Base-by-base conservation (phyloP, 495 filamentous ascomycete species). In the Annulohypoxylon maeteangense region DNA sequence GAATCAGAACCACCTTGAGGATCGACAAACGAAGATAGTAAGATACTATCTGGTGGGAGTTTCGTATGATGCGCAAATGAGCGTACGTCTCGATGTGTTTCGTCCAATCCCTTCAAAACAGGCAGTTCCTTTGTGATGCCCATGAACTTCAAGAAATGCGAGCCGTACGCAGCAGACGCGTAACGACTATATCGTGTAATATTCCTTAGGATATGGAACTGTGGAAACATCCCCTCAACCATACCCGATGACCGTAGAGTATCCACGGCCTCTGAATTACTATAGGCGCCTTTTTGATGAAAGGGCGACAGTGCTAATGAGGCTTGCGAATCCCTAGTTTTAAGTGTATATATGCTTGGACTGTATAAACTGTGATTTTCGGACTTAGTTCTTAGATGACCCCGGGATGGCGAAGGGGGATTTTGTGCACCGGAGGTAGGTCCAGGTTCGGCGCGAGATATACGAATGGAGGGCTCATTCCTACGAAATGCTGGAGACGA, bases 121-220 rank as follows among this genome's bases (percentile, higher is more conserved):
- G 84, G 83, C 45, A 85, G 82, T n/a, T 79, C 76, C 54, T 81
- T 84, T 25, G 77, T 76, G 53, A 92, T 87, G 3, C 91, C 91
- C 84, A 93, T 87, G 14, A 93, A 81, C 40, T 88, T 86, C 25
- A 93, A 82, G 25, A 93, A 92, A 65, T 83, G 88, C 3, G 90
- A 85, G 0, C 92, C 92, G 64, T 94, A 94, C 0, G 90, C 89
- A 0, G 91, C 92, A 11, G 91, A 92, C 0, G 92, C 87, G 75
- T 93, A 94, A 0, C 91, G 90, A 78, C 90, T 90, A 72, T 91
- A 94, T 34, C 91, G 87, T 16, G 89, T 83, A 14, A 93, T 87
- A 72, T 93, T 94, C 40, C 87, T 85, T 1, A 92, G 81, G 44
- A 94, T 84, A 70, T 92, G 90, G 50, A 85, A 81, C 14, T 84